Evolutionary conservation across 2,329 filamentous ascomycete genomes (phyloP), one percentile per base, ranked within the genome.

Genomic region (Ophiostoma piceae): DNA sequence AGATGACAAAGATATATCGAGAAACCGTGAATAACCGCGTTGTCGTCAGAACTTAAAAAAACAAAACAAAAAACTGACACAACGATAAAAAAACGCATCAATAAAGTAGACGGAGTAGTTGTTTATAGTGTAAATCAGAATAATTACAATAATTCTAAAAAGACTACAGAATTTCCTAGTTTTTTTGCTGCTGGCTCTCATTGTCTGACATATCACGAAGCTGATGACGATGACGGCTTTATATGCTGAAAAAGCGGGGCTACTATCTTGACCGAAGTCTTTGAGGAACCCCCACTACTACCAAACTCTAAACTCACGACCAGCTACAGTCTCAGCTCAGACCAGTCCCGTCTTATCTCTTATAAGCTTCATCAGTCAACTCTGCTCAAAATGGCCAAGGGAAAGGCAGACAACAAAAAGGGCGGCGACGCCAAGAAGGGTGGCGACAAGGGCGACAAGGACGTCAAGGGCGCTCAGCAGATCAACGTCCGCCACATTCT

Each of bases 401-500:
- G 67, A 37, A 75, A 75, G 66, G 72, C 70, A 6, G 73, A 72
- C 66, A 69, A 64, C 26, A 74, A 74, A 54, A 74, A 74, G 67
- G 72, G 73, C 43, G 60, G 19, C 3, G 67, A 67, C 66, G 65
- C 39, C 54, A 70, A 70, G 29, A 70, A 70, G 66, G 69, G 60
- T 14, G 72, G 43, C 47, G 71, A 70, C 66, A 72, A 71, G 60
- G 69, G 57, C 47, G 67, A 67, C 64, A 71, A 71, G 29, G 73
- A 73, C 16, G 70, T 72, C 67, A 74, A 75, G 68, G 73, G 74
- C 54, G 73, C 74, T 1, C 73, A 75, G 70, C 72, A 73, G 67
- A 90, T 92, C 80, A 91, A 92, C 76, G 89, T 90, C 68, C 85
- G 90, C 57, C 90, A 93, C 78, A 92, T 92, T 71, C 78, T 91